Conservation (phyloP, 2,329 filamentous ascomycete genomes). For the Cryphonectria carpinicola region DNA sequence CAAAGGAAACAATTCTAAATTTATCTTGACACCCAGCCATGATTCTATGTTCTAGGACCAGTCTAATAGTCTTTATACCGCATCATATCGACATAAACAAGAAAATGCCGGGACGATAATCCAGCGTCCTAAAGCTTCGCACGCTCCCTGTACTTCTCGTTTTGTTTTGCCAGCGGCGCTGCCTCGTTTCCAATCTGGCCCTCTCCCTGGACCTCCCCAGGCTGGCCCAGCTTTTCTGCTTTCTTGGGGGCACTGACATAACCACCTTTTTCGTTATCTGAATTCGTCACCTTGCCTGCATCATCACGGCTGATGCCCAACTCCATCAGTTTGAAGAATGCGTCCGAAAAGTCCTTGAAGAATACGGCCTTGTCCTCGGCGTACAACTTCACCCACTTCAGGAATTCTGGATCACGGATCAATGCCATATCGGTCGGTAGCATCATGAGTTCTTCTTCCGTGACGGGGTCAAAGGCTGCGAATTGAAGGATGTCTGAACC, state of each 20-base stretch:
- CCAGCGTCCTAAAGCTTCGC: slow-evolving; percentile 41
- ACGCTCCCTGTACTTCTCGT: slow-evolving; percentile 41
- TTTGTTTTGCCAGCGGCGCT: slow-evolving; percentile 43
- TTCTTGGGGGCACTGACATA: slow-evolving; percentile 40
- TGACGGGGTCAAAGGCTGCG: slow-evolving; percentile 61
- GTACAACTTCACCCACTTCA: slow-evolving; percentile 61
- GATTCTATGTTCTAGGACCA: slow-evolving; percentile 7
- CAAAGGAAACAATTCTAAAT: background rate
- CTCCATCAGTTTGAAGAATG: slow-evolving; percentile 64
- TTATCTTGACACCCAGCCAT: background rate
- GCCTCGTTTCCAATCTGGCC: slow-evolving; percentile 43
- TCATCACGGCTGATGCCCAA: slow-evolving; percentile 61
- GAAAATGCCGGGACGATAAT: background rate
- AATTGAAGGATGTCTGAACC: slow-evolving; percentile 60
- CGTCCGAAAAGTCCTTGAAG: slow-evolving; percentile 62
- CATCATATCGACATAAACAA: background rate
- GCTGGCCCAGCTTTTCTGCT: slow-evolving; percentile 38
- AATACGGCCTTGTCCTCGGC: slow-evolving; percentile 65
- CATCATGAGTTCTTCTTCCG: slow-evolving; percentile 66
- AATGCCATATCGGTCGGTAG: slow-evolving; percentile 66
- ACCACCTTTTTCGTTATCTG: slow-evolving; percentile 57
- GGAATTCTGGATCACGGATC: slow-evolving; percentile 55
- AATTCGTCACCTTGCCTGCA: slow-evolving; percentile 55
- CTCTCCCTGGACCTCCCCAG: slow-evolving; percentile 37
- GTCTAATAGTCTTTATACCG: slow-evolving; percentile 5